A percentile compares a stretch with the other conserved stretches of the same genome.
phyloP scores from a whole-genome alignment of 2,329 filamentous ascomycete species.

The Ophiostoma novo-ulmi region DNA sequence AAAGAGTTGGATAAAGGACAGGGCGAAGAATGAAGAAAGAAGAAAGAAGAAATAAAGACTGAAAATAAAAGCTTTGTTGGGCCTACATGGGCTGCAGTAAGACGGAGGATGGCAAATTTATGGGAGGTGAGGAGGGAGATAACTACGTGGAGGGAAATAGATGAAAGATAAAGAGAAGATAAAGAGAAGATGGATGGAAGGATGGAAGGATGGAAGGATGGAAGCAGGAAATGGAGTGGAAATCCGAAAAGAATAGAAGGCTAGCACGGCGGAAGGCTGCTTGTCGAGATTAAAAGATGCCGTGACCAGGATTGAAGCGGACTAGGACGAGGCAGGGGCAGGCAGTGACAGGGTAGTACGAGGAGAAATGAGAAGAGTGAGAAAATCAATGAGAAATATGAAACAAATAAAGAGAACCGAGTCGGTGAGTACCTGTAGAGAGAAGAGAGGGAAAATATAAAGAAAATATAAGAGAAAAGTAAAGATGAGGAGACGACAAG shows the following conservation, averaged over 20 bases:
- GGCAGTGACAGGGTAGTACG: background rate
- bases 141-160: background rate
- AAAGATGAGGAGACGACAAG: constrained; percentile 1
- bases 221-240: background rate
- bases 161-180: constrained; percentile 14
- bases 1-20: background rate
- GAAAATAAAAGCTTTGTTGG: background rate
- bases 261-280: constrained; percentile 10
- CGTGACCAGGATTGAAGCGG: background rate
- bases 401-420: background rate
- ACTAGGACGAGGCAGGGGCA: background rate
- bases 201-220: no score
- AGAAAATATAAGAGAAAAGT: constrained; percentile 8
- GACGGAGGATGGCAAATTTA: background rate
- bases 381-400: background rate
- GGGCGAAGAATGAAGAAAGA: constrained; percentile 13
- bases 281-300: background rate
- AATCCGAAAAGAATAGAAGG: background rate
- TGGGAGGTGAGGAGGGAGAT: background rate
- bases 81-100: background rate
- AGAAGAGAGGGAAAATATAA: background rate
- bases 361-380: background rate
- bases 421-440: background rate
- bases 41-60: background rate
- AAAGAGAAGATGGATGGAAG: constrained; percentile 15